A percentile compares a stretch with the other conserved stretches of the same genome.
phyloP scores from a whole-genome alignment of 352 stramenopile genomes.

The Phytophthora cajani region DNA sequence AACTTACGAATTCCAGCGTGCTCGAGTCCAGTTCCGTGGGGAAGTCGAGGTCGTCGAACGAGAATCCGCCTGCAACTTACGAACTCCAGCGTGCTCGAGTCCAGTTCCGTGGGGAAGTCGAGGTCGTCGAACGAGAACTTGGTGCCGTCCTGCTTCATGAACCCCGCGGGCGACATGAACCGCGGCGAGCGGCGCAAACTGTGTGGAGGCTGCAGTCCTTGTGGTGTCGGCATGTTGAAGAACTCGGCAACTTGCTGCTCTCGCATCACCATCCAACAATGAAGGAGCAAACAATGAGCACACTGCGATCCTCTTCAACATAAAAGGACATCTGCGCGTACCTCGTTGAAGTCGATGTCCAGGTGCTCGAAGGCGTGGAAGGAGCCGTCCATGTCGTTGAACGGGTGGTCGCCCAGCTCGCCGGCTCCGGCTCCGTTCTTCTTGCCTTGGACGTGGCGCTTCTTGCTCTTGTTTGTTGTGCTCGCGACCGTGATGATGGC shows the following conservation, averaged over 20 bases:
- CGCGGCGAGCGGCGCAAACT: conserved; percentile 78
- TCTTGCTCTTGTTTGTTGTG: conserved; percentile 67
- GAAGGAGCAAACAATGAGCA: conserved; percentile 15
- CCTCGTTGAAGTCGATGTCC: conserved; percentile 90
- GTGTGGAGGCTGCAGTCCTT: conserved; percentile 65
- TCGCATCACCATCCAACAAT: not conserved
- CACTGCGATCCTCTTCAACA: not conserved
- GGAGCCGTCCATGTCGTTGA: conserved; percentile 67
- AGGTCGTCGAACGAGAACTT: conserved; percentile 90
- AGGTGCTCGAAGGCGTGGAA: conserved; percentile 84
- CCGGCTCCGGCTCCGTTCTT: conserved; percentile 22
- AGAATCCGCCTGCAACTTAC: conserved; percentile 66
- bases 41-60: conserved; percentile 85
- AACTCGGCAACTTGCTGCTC: conserved; percentile 84
- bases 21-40: conserved; percentile 74
- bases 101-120: conserved; percentile 79
- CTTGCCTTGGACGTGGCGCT: conserved; percentile 45
- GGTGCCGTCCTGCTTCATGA: conserved; percentile 72
- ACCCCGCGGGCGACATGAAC: conserved; percentile 71
- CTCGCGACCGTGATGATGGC: conserved; percentile 38
- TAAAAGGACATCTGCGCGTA: conserved; percentile 15
- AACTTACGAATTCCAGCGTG: conserved; percentile 79
- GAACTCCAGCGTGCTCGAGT: conserved; percentile 75
- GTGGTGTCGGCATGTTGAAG: conserved; percentile 77
- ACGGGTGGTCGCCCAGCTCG: conserved; percentile 34